Conservation (phyloP, 257 asterid genomes). For the Echium plantagineum region DNA sequence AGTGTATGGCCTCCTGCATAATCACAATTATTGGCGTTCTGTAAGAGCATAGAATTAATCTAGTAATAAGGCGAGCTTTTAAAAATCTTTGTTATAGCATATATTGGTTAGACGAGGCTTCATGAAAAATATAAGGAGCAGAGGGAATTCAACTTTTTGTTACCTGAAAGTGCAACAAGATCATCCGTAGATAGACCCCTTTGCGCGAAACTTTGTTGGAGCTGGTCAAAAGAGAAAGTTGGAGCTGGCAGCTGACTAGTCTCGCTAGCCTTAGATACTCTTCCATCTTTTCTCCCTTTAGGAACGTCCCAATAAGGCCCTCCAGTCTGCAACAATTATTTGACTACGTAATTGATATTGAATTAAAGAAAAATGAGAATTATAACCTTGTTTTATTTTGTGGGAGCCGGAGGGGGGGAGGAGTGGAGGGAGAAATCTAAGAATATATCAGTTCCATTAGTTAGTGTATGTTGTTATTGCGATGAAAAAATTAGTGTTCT, state of each 20-base stretch:
- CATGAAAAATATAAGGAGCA: no score
- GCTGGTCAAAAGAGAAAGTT: slow-evolving; percentile 42
- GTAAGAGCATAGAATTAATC: no score
- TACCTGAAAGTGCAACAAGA: slow-evolving; percentile 66
- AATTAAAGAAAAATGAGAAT: not conserved
- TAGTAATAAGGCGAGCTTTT: not conserved
- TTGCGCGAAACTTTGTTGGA: slow-evolving; percentile 44
- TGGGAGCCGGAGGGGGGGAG: no score
- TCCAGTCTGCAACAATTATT: slow-evolving; percentile 33
- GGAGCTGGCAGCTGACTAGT: slow-evolving; percentile 57
- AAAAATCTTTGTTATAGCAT: no score
- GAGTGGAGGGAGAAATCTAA: no score
- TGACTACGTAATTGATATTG: not conserved
- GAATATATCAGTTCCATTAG: no score
- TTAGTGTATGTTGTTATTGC: no score
- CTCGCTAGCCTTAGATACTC: slow-evolving; percentile 58
- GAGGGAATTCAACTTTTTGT: no score
- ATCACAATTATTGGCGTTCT: no score
- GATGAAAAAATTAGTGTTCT: no score
- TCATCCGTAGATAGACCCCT: slow-evolving; percentile 59
- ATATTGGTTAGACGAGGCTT: no score
- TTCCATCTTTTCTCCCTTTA: slow-evolving; percentile 76
- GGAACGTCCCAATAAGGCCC: slow-evolving; percentile 74
- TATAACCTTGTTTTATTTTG: not conserved
- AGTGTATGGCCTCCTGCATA: slow-evolving; percentile 72